These are phyloP conservation scores for Pseudocercospora fijiensis DNA, from an alignment of 2,329 filamentous ascomycete genomes.

Conservation along the genomic window DNA sequence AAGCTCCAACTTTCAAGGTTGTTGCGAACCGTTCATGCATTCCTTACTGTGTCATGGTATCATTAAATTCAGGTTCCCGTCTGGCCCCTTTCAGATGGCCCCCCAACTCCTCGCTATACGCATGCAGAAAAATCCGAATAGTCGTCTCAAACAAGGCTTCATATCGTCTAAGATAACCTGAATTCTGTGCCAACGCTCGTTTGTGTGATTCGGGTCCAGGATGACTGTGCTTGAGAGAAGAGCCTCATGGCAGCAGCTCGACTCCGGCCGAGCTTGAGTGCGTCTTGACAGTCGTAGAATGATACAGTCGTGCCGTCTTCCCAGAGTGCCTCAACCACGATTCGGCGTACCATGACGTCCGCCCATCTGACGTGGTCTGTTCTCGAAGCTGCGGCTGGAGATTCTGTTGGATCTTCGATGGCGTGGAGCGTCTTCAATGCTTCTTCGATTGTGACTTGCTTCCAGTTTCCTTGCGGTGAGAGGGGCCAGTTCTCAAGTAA, in stretches of 20 bases:
- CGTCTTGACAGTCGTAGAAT: slow-evolving; percentile 26
- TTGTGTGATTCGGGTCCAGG: slow-evolving; percentile 21
- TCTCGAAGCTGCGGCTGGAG: slow-evolving; percentile 17
- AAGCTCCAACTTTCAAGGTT: background rate
- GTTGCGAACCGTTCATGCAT: background rate
- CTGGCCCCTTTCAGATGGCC: background rate
- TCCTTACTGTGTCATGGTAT: background rate
- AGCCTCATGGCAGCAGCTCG: slow-evolving; percentile 22
- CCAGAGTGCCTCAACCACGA: slow-evolving; percentile 24
- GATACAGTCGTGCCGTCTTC: slow-evolving; percentile 17
- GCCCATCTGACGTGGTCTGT: slow-evolving; percentile 23
- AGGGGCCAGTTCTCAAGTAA: slow-evolving; percentile 20
- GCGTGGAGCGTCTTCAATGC: slow-evolving; percentile 20
- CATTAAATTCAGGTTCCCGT: background rate
- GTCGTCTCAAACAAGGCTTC: background rate
- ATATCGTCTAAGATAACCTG: background rate
- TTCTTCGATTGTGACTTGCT: slow-evolving; percentile 21
- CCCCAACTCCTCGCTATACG: slow-evolving; percentile 1
- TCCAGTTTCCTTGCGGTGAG: slow-evolving; percentile 22
- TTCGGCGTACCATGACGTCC: slow-evolving; percentile 23
- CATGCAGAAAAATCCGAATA: background rate
- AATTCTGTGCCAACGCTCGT: slow-evolving; percentile 20
- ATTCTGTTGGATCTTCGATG: slow-evolving; percentile 22
- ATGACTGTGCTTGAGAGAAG: slow-evolving; percentile 18
- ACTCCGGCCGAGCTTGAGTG: slow-evolving; percentile 21